These are phyloP conservation scores for Alternaria arborescens DNA, from an alignment of 2,329 filamentous ascomycete genomes.

Conservation along the genomic window DNA sequence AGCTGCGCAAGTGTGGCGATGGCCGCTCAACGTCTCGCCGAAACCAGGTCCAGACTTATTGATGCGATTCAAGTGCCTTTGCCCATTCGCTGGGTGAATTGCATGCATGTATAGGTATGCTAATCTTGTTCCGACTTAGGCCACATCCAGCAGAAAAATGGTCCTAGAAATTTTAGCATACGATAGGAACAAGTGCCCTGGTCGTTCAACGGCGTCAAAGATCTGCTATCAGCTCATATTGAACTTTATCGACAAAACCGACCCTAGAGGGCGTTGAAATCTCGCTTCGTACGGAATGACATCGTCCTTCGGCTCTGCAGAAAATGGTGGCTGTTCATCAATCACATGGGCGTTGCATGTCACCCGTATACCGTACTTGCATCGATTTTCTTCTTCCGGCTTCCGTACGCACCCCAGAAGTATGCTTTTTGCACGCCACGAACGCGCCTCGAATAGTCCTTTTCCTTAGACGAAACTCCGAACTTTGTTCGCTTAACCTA, in stretches of 20 bases:
- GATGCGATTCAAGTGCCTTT: slow-evolving; percentile 3
- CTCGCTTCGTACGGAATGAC: slow-evolving; percentile 15
- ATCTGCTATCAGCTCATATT: slow-evolving; percentile 19
- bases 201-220: slow-evolving; percentile 16
- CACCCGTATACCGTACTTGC: slow-evolving; percentile 17
- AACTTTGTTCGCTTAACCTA: slow-evolving; percentile 1
- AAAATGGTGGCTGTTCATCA: slow-evolving; percentile 1
- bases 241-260: slow-evolving; percentile 11
- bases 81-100: slow-evolving; percentile 18
- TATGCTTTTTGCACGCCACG: slow-evolving; percentile 20
- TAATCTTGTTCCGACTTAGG: background rate
- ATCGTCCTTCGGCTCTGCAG: slow-evolving; percentile 12
- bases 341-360: slow-evolving; percentile 12
- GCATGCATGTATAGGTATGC: slow-evolving; percentile 3
- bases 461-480: slow-evolving; percentile 4
- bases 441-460: slow-evolving; percentile 1
- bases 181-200: slow-evolving; percentile 16
- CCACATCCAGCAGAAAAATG: slow-evolving; percentile 1
- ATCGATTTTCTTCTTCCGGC: slow-evolving; percentile 15
- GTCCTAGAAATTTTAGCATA: background rate
- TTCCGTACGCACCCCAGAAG: slow-evolving; percentile 14
- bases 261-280: slow-evolving; percentile 13
- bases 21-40: slow-evolving; percentile 14
- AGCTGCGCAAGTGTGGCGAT: slow-evolving; percentile 22
- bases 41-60: slow-evolving; percentile 16